Evolutionary conservation across 371 early-diverging fungal species (phyloP), one percentile per base, ranked within the genome.

Genomic region (Mucor lusitanicus): DNA sequence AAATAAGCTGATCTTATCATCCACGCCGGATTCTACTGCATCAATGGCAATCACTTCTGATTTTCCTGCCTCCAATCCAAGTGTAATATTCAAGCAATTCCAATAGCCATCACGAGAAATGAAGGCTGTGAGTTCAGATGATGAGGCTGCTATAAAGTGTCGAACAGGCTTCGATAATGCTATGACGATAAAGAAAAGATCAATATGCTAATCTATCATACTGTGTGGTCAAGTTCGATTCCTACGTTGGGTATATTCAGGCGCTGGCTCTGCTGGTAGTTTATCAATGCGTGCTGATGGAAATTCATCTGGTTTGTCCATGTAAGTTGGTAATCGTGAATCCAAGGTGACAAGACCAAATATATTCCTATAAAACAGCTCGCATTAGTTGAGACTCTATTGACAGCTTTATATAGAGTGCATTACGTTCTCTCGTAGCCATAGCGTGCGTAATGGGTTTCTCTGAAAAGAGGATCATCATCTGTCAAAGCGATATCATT

Each of bases 381-480:
- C 32, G 3, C 17, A 28, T 33, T 6, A 33, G 15, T 59, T 6
- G 8, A 1, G 6, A 21, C 12, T 21, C 13, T 30, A 17, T 50
- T 32, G 44, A 7, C 32, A 13, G 12, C 7, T 42, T 42, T 17
- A 48, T 19, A 6, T n/a, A 40, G 17, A 17, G 11, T 40, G 44
- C 2, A 59, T 75, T 80, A 81, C 84, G 84, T 84, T 72, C 84
- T 62, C 53, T 80, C 84, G 53, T 68, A 72, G 0, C 78, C 80
- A 58, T 75, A 81, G n/a, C 84, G 73, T 50, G 83, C 79, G 67
- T 80, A 83, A 40, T 83, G 83, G 0, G 81, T 83, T 67, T 83
- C 83, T 37, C 71, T 71, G 61, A 80, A 83, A 11, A 83, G 54
- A 13, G 68, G 59, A 57, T 79, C 73, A 46, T 79, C 80, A 35